Conservation (phyloP, 2,329 filamentous ascomycete species). For the Talaromyces sp. region DNA sequence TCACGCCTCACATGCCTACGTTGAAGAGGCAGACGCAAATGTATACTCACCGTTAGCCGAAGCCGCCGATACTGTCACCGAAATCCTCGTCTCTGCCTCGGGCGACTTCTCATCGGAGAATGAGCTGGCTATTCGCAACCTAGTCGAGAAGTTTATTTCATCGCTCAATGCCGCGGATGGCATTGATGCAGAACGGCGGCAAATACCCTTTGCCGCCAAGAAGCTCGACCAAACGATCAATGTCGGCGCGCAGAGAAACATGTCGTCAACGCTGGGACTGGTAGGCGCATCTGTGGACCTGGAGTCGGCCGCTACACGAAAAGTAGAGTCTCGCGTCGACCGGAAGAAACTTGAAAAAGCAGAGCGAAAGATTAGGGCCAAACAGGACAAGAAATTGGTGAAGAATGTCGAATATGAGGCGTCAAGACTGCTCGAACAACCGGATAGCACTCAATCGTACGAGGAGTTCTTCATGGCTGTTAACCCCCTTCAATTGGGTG, state of each 20-base stretch:
- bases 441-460: slow-evolving; percentile 83
- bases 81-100: slow-evolving; percentile 88
- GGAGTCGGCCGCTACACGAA: slow-evolving; percentile 85
- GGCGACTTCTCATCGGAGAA: slow-evolving; percentile 70
- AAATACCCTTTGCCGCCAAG: slow-evolving; percentile 71
- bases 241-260: slow-evolving; percentile 88
- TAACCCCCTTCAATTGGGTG: slow-evolving; percentile 87
- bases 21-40: slow-evolving; percentile 66
- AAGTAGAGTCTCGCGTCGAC: slow-evolving; percentile 96
- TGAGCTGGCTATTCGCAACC: slow-evolving; percentile 71
- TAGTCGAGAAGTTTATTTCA: slow-evolving; percentile 87
- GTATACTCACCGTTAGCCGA: slow-evolving; percentile 75
- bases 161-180: slow-evolving; percentile 73
- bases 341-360: slow-evolving; percentile 99
- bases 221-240: slow-evolving; percentile 92
- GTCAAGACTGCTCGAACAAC: slow-evolving; percentile 78
- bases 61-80: slow-evolving; percentile 78
- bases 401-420: slow-evolving; percentile 98
- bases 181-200: slow-evolving; percentile 60
- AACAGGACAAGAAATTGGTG: slow-evolving; percentile 97
- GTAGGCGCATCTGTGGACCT: slow-evolving; percentile 81
- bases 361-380: slow-evolving; percentile 93
- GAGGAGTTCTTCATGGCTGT: slow-evolving; percentile 99
- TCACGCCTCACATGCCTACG: slow-evolving; percentile 83
- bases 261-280: slow-evolving; percentile 91